Conservation (phyloP, 768 basidiomycete species). For the Chlorophyllum brunneum region DNA sequence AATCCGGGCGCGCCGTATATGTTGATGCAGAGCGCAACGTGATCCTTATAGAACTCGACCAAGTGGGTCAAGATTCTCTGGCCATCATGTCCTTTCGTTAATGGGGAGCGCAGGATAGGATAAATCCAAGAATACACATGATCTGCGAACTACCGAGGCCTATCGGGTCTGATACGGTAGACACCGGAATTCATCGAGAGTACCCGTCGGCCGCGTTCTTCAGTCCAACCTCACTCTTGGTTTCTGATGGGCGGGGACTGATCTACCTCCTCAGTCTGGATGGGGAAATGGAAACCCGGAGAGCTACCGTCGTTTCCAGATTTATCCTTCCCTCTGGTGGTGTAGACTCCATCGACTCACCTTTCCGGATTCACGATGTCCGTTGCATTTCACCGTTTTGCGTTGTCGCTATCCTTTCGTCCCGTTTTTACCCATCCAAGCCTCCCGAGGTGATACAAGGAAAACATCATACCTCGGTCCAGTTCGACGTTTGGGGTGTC, state of each 20-base stretch:
- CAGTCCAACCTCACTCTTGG: slow-evolving; percentile 42
- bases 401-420: slow-evolving; percentile 54
- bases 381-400: slow-evolving; percentile 33
- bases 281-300: not conserved
- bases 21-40: slow-evolving; percentile 63
- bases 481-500: slow-evolving; percentile 68
- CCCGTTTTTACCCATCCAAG: slow-evolving; percentile 38
- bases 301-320: slow-evolving; percentile 36
- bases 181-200: slow-evolving; percentile 48
- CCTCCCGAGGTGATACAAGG: slow-evolving; percentile 13
- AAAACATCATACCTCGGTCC: slow-evolving; percentile 26
- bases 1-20: slow-evolving; percentile 53
- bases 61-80: slow-evolving; percentile 41
- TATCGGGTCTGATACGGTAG: slow-evolving; percentile 31
- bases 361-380: slow-evolving; percentile 41
- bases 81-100: slow-evolving; percentile 11
- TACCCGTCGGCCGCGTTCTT: slow-evolving; percentile 72
- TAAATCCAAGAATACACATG: slow-evolving; percentile 47
- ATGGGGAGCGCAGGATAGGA: slow-evolving; percentile 34
- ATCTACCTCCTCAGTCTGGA: slow-evolving; percentile 48
- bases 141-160: slow-evolving; percentile 60
- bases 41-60: slow-evolving; percentile 50
- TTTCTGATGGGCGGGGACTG: slow-evolving; percentile 69
- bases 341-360: slow-evolving; percentile 33
- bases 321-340: slow-evolving; percentile 41